These are phyloP conservation scores for Diplodia mutila DNA, from an alignment of 2,329 filamentous ascomycete species.

Conservation along the genomic window DNA sequence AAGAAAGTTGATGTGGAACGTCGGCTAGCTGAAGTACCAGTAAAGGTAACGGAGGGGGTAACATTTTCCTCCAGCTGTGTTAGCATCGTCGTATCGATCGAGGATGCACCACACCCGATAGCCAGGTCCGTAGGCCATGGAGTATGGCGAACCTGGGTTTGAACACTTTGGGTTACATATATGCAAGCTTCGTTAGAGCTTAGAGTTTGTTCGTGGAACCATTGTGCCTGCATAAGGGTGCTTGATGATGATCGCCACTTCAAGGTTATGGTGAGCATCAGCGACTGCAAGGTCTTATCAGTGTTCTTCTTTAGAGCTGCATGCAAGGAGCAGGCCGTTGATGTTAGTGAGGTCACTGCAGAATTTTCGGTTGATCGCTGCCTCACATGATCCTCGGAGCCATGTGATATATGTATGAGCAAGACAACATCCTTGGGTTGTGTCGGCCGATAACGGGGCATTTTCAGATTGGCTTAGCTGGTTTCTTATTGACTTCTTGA, in stretches of 20 bases:
- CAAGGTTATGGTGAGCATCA: background rate
- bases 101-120: background rate
- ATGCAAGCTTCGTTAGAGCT: background rate
- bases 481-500: too few species aligned
- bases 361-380: background rate
- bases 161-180: background rate
- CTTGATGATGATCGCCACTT: background rate
- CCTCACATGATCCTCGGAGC: too few species aligned
- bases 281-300: background rate
- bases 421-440: too few species aligned
- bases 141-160: too few species aligned
- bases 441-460: too few species aligned
- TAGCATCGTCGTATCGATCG: background rate
- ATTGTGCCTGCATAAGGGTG: background rate
- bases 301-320: background rate
- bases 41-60: too few species aligned
- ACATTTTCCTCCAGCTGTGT: too few species aligned
- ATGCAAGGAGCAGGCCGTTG: background rate
- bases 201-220: background rate
- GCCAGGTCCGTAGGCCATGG: background rate
- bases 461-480: too few species aligned
- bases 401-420: too few species aligned
- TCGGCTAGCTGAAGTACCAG: background rate
- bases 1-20: constrained; percentile 38
- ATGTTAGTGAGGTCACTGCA: background rate